These are phyloP conservation scores for Penicillium palitans DNA, from an alignment of 2,329 filamentous ascomycete genomes.

Conservation along the genomic window DNA sequence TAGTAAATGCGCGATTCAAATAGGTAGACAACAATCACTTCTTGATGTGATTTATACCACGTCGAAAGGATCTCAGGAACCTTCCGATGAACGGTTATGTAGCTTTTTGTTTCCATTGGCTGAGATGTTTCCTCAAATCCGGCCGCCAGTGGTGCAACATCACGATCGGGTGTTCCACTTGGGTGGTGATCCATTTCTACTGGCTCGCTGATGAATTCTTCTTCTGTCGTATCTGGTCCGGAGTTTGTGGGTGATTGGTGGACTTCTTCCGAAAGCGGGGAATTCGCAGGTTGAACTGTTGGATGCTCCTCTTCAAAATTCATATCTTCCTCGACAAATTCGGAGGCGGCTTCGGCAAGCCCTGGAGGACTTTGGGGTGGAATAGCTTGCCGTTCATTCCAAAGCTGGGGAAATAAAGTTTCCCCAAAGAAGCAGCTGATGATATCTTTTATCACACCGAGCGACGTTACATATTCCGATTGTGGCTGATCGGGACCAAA, in stretches of 20 bases:
- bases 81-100: background rate
- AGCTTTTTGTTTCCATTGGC: background rate
- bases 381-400: too few relatives aligned
- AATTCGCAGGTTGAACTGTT: background rate
- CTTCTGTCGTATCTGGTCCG: background rate
- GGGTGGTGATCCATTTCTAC: slow-evolving; percentile 5
- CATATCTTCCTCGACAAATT: background rate
- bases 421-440: too few relatives aligned
- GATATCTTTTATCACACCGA: too few relatives aligned
- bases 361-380: too few relatives aligned
- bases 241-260: background rate
- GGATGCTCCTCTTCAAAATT: background rate
- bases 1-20: slow-evolving; percentile 9
- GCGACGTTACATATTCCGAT: too few relatives aligned
- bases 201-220: background rate
- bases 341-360: too few relatives aligned
- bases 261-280: background rate
- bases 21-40: slow-evolving; percentile 8
- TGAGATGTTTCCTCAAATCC: slow-evolving; percentile 4
- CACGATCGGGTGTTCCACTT: slow-evolving; percentile 2
- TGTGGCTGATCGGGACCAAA: too few relatives aligned
- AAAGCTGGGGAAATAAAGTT: too few relatives aligned
- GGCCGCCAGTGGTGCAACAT: background rate
- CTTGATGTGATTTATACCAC: slow-evolving; percentile 1
- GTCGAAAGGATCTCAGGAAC: slow-evolving; percentile 3